Evolutionary conservation across 495 filamentous ascomycete species (phyloP).

Genomic region (Halenospora varia): DNA sequence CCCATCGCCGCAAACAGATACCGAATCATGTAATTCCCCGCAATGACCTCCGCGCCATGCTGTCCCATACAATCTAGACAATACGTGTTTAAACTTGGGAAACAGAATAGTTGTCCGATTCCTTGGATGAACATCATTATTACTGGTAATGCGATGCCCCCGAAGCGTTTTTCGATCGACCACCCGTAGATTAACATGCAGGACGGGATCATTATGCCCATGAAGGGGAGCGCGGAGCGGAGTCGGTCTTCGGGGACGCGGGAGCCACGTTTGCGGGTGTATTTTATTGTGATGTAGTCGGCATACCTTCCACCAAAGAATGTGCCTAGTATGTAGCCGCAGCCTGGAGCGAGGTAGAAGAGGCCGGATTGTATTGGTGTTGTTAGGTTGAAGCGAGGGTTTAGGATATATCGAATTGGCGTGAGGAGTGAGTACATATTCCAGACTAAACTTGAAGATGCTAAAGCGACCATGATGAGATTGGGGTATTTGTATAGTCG

Average conservation of each 20-base stretch:
- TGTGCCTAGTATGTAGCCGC: constrained; percentile 65
- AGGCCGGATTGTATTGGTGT: constrained; percentile 63
- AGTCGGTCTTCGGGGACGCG: constrained; percentile 69
- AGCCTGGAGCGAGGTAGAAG: constrained; percentile 72
- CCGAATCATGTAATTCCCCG: constrained; percentile 68
- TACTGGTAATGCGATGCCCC: constrained; percentile 64
- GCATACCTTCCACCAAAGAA: constrained; percentile 70
- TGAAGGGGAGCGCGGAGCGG: constrained; percentile 54
- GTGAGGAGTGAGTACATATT: constrained; percentile 72
- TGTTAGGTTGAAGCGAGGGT: constrained; percentile 65
- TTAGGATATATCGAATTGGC: constrained; percentile 70
- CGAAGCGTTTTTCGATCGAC: constrained; percentile 59
- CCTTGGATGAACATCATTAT: constrained; percentile 70
- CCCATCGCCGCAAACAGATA: constrained; percentile 65
- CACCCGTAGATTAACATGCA: constrained; percentile 72
- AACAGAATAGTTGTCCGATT: constrained; percentile 68
- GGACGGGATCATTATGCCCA: constrained; percentile 56
- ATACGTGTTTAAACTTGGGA: constrained; percentile 70
- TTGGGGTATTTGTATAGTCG: constrained; percentile 63
- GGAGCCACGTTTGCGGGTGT: constrained; percentile 52
- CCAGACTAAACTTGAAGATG: constrained; percentile 61
- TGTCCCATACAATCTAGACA: constrained; percentile 71
- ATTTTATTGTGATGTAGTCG: constrained; percentile 60
- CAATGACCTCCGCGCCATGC: constrained; percentile 62
- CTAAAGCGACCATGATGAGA: constrained; percentile 55